These are phyloP conservation scores for Thymus quinquecostatus DNA, from an alignment of 257 asterid genomes.

Conservation along the genomic window DNA sequence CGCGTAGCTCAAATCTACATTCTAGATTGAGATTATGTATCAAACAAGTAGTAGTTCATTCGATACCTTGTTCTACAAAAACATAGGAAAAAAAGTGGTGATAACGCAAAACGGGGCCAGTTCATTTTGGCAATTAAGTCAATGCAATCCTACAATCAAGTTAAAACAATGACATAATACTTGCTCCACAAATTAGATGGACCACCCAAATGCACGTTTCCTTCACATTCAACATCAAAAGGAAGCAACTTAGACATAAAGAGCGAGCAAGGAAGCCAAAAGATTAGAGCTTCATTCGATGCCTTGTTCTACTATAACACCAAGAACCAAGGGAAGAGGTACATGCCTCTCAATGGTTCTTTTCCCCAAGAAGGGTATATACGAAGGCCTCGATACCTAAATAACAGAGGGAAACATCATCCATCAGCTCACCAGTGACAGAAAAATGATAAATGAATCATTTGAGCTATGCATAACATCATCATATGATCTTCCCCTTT, in stretches of 20 bases:
- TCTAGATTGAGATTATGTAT: neutral
- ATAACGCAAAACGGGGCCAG: neutral
- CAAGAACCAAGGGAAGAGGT: constrained; percentile 62
- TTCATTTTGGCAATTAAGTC: neutral
- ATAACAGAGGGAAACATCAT: constrained; percentile 18
- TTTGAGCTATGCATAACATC: too few relatives aligned
- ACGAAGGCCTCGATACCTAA: constrained; percentile 78
- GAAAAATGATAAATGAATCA: too few relatives aligned
- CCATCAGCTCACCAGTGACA: neutral
- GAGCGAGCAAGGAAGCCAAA: neutral
- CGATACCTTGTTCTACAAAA: too few relatives aligned
- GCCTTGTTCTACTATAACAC: constrained; percentile 75
- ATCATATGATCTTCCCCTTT: too few relatives aligned
- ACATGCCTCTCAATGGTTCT: constrained; percentile 58
- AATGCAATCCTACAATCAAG: neutral
- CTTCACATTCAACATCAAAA: neutral
- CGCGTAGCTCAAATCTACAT: neutral
- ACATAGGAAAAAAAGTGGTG: too few relatives aligned
- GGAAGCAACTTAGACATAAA: neutral
- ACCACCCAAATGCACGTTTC: constrained; percentile 14
- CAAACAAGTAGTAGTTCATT: neutral
- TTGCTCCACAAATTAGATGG: neutral
- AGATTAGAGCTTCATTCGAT: constrained; percentile 14
- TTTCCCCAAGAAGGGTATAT: constrained; percentile 63
- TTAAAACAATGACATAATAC: constrained; percentile 8